These are phyloP conservation scores for Leccinum subgranulosum DNA, from an alignment of 768 basidiomycete genomes.

Conservation along the genomic window DNA sequence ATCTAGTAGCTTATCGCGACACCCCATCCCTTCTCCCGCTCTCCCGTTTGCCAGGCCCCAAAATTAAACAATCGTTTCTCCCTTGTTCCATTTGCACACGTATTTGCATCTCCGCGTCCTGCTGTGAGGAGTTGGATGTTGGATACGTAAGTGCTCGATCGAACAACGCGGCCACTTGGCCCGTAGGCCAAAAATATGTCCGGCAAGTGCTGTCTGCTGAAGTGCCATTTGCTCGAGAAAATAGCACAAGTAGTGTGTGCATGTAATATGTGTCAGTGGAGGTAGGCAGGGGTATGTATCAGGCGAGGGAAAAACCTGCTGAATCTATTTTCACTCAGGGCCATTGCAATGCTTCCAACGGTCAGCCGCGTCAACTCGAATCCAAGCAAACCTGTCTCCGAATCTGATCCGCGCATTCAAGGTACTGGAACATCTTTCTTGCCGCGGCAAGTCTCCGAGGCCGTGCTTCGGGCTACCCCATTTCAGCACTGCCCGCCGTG, in stretches of 20 bases:
- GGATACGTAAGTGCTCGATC: no score
- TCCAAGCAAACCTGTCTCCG: neutral
- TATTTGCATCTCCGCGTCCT: neutral
- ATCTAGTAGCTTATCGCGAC: slow-evolving; percentile 18
- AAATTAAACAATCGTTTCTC: neutral
- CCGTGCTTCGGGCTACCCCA: neutral
- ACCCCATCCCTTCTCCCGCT: neutral
- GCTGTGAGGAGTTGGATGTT: no score
- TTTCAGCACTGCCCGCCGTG: neutral
- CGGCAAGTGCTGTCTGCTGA: slow-evolving; percentile 47
- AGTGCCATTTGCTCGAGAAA: slow-evolving; percentile 62
- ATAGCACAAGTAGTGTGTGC: slow-evolving; percentile 49
- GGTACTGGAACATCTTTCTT: neutral
- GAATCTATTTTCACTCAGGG: no score
- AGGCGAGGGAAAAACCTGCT: no score
- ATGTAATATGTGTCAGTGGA: no score
- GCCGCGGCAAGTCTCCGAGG: neutral
- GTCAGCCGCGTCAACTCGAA: no score
- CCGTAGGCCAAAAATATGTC: slow-evolving; percentile 18
- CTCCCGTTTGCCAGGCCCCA: neutral
- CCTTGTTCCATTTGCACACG: neutral
- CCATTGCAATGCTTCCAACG: no score
- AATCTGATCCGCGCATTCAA: neutral
- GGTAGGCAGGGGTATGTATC: no score
- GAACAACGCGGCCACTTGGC: no score